Percentiles rank a stretch among this genome's conserved stretches.
Evolutionary conservation across 164 flowering plant genomes (phyloP).

Genomic region (Vitis rotundifolia): DNA sequence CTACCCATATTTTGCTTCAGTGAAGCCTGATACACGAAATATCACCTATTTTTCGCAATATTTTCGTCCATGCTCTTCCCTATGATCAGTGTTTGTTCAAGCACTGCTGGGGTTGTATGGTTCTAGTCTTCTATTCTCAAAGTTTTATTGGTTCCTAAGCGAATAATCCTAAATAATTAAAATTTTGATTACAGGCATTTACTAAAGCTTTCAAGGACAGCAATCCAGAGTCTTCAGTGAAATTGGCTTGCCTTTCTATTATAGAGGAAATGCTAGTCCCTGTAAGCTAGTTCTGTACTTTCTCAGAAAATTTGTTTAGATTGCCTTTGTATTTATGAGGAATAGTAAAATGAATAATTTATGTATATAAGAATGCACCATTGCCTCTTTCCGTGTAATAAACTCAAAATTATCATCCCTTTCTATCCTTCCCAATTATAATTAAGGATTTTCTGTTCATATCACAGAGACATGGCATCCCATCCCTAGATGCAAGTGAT

Average conservation of each 20-base stretch:
- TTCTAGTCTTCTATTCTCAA: not conserved
- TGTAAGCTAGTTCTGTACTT: constrained; percentile 36
- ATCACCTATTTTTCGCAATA: too few species aligned
- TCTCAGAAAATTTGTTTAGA: not conserved
- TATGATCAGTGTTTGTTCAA: too few species aligned
- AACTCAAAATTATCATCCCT: not conserved
- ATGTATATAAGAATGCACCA: too few species aligned
- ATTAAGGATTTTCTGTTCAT: not conserved
- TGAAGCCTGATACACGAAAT: too few species aligned
- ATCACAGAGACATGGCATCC: constrained; percentile 29
- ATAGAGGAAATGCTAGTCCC: constrained; percentile 74
- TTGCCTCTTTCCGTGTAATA: too few species aligned
- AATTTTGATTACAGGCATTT: constrained; percentile 64
- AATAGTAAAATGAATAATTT: too few species aligned
- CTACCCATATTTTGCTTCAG: too few species aligned
- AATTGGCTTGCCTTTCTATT: constrained; percentile 65
- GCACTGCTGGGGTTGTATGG: not conserved
- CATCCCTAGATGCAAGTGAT: constrained; percentile 40
- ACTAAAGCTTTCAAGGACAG: constrained; percentile 58
- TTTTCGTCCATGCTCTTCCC: too few species aligned
- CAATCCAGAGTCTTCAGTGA: constrained; percentile 60
- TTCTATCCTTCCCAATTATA: not conserved
- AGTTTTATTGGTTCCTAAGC: not conserved
- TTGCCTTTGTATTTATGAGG: too few species aligned
- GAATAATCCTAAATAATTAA: not conserved